phyloP scores from a whole-genome alignment of 495 filamentous ascomycete species.

The Daldinia grandis region DNA sequence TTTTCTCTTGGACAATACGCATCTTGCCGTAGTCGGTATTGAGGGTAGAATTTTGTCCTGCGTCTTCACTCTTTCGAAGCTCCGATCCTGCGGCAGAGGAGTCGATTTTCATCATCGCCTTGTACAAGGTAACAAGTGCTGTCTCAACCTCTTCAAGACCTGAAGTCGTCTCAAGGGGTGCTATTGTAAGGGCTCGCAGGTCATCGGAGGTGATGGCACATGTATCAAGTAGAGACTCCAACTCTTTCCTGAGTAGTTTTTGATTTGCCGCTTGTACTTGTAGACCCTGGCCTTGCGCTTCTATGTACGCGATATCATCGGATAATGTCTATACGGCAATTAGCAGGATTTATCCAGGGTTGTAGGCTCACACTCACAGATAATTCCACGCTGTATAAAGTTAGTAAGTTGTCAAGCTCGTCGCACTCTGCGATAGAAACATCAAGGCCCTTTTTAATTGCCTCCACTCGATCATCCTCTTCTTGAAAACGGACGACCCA shows the following conservation, averaged over 20 bases:
- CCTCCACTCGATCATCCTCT: constrained; percentile 86
- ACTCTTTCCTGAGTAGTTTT: constrained; percentile 87
- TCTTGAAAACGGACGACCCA: constrained; percentile 90
- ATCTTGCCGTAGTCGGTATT: constrained; percentile 88
- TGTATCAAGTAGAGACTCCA: constrained; percentile 81
- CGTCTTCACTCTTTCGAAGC: constrained; percentile 60
- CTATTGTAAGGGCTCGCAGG: constrained; percentile 74
- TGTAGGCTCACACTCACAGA: constrained; percentile 67
- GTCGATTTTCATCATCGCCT: constrained; percentile 95
- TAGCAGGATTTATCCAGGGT: constrained; percentile 38
- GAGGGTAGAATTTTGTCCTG: constrained; percentile 61
- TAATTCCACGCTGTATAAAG: constrained; percentile 91
- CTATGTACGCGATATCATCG: constrained; percentile 95
- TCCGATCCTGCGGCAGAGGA: constrained; percentile 69
- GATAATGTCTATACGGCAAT: constrained; percentile 76
- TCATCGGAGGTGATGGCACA: constrained; percentile 83
- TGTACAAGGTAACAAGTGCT: constrained; percentile 82
- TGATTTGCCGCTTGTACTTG: constrained; percentile 98
- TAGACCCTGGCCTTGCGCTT: constrained; percentile 94
- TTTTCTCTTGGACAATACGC: constrained; percentile 92
- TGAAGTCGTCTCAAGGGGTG: constrained; percentile 72
- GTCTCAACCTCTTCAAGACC: constrained; percentile 80
- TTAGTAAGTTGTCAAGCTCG: constrained; percentile 90
- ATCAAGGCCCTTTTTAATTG: constrained; percentile 84
- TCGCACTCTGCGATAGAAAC: constrained; percentile 91